phyloP scores from a whole-genome alignment of 495 filamentous ascomycete species.

The Physcia stellaris region DNA sequence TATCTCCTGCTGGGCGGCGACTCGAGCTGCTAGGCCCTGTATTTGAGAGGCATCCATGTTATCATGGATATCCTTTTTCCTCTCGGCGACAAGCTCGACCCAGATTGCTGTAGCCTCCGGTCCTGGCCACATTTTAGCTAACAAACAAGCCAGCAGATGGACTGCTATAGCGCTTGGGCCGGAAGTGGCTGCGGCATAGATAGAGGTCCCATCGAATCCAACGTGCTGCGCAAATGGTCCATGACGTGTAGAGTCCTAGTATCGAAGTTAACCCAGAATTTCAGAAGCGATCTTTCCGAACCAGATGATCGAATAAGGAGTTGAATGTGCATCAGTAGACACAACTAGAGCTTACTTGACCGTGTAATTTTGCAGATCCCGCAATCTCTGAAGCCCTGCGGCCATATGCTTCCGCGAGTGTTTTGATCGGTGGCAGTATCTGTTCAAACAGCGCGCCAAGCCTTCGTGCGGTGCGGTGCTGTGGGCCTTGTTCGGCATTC shows the following conservation, averaged over 20 bases:
- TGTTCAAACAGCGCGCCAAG: constrained; percentile 21
- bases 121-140: constrained; percentile 20
- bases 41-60: constrained; percentile 1
- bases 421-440: constrained; percentile 16
- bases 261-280: too few species aligned
- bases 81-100: constrained; percentile 10
- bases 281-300: too few species aligned
- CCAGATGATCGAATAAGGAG: too few species aligned
- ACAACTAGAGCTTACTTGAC: not conserved
- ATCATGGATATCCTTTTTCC: constrained; percentile 2
- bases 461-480: constrained; percentile 16
- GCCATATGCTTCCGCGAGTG: constrained; percentile 25
- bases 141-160: constrained; percentile 26
- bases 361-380: constrained; percentile 9
- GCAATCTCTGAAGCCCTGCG: constrained; percentile 23
- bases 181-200: constrained; percentile 32
- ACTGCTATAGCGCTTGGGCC: constrained; percentile 17
- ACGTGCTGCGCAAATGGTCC: constrained; percentile 11
- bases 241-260: not conserved
- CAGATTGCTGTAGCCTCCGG: constrained; percentile 25
- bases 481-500: constrained; percentile 17
- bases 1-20: not conserved
- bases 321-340: too few species aligned
- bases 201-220: constrained; percentile 20
- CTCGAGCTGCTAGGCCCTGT: not conserved